Percentiles rank a stretch among this genome's conserved stretches.
Evolutionary conservation across 768 basidiomycete genomes (phyloP).

Genomic region (Leccinellum luteum): DNA sequence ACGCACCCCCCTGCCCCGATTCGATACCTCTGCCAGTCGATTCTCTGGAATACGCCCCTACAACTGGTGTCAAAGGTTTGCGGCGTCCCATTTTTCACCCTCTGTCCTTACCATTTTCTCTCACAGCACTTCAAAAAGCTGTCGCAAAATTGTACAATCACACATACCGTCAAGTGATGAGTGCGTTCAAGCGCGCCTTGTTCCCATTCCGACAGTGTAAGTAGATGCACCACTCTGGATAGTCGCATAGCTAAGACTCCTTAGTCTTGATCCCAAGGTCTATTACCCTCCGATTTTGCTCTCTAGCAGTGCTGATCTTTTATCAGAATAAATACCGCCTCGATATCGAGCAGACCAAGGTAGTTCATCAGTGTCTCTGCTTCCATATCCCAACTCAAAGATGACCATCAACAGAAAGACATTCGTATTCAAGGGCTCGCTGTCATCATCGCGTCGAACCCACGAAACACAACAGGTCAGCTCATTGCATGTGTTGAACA

Average conservation of each 20-base stretch:
- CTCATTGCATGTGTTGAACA: conserved; percentile 52
- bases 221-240: conserved; percentile 25
- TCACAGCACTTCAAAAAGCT: conserved; percentile 73
- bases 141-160: conserved; percentile 89
- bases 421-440: conserved; percentile 80
- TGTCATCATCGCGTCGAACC: conserved; percentile 88
- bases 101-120: conserved; percentile 2
- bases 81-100: neutral
- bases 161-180: conserved; percentile 81
- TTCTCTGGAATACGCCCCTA: conserved; percentile 87
- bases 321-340: conserved; percentile 64
- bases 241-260: neutral
- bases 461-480: conserved; percentile 96
- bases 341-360: conserved; percentile 78
- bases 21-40: conserved; percentile 66
- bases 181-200: conserved; percentile 85
- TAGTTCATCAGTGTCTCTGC: conserved; percentile 19
- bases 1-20: conserved; percentile 63
- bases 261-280: conserved; percentile 47
- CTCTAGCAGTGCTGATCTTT: conserved; percentile 3
- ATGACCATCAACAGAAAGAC: conserved; percentile 51
- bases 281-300: conserved; percentile 2
- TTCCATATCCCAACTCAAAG: conserved; percentile 1
- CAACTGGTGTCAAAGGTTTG: conserved; percentile 83
- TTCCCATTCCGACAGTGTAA: conserved; percentile 87